Conservation (phyloP, 257 asterid genomes). For the Penstemon barbatus region DNA sequence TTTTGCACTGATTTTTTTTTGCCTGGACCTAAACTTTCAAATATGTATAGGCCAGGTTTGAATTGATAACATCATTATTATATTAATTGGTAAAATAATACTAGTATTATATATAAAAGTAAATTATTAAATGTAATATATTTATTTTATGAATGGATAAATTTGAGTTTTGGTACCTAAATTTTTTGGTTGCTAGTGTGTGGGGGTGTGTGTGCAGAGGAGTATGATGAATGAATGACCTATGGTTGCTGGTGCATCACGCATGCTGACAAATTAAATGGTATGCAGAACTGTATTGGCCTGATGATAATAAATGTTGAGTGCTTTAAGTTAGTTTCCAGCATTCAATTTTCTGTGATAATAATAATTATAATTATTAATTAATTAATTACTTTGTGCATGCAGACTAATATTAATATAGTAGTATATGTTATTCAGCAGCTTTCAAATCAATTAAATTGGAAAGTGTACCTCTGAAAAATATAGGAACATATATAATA, state of each 20-base stretch:
- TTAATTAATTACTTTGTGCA: slow-evolving; percentile 14
- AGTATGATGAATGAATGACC: slow-evolving; percentile 34
- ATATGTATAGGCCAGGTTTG: no score
- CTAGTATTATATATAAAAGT: no score
- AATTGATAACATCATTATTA: no score
- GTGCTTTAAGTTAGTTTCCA: slow-evolving; percentile 41
- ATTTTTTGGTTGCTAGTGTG: not conserved
- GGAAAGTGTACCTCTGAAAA: not conserved
- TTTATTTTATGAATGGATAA: no score
- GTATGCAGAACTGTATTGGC: slow-evolving; percentile 39
- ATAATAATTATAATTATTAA: not conserved
- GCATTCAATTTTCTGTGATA: slow-evolving; percentile 38
- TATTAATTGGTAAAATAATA: no score
- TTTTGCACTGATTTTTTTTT: not conserved
- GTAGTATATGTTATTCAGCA: not conserved
- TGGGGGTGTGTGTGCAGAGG: not conserved
- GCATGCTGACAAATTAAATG: slow-evolving; percentile 59
- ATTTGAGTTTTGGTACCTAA: no score
- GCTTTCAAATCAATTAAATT: not conserved
- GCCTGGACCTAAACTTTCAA: no score
- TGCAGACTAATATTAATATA: not conserved
- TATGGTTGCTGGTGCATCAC: slow-evolving; percentile 41
- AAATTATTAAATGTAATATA: no score
- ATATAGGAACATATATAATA: no score
- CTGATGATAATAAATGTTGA: slow-evolving; percentile 44